These are phyloP conservation scores for Asterophora lycoperdoides DNA, from an alignment of 768 basidiomycete species.

Conservation along the genomic window DNA sequence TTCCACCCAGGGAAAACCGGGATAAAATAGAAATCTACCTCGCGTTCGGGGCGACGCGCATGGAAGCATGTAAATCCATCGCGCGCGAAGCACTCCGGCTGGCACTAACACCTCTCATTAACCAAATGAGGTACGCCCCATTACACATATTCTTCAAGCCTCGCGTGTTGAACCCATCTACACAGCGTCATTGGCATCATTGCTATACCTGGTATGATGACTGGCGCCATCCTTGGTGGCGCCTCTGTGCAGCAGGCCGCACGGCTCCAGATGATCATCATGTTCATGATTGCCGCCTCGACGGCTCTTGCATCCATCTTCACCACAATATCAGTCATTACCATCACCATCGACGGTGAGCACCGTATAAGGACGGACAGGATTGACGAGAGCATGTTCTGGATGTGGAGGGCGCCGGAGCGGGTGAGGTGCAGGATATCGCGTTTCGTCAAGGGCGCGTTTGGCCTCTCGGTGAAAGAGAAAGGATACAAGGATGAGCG, in stretches of 20 bases:
- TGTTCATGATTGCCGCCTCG: constrained; percentile 87
- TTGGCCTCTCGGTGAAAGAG: constrained; percentile 30
- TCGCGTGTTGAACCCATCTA: background rate
- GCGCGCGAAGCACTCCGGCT: constrained; percentile 74
- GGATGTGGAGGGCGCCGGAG: constrained; percentile 20
- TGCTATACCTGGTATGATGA: constrained; percentile 89
- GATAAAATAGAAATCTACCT: constrained; percentile 87
- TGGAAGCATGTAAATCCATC: constrained; percentile 80
- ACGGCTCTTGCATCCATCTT: constrained; percentile 68
- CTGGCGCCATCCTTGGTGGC: constrained; percentile 85
- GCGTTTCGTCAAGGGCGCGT: background rate
- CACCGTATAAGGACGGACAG: constrained; percentile 62
- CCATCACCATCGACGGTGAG: constrained; percentile 62
- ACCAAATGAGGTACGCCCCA: constrained; percentile 78
- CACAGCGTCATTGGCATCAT: constrained; percentile 69
- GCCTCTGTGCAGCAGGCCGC: constrained; percentile 83
- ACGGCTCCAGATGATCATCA: constrained; percentile 86
- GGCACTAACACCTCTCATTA: constrained; percentile 77
- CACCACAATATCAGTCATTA: constrained; percentile 56
- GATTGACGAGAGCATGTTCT: constrained; percentile 38
- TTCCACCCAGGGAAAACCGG: constrained; percentile 57
- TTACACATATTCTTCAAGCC: constrained; percentile 35
- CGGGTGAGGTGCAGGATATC: constrained; percentile 9
- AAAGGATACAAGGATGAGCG: constrained; percentile 37
- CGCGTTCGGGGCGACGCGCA: constrained; percentile 78